These are phyloP conservation scores for Colletotrichum cuscutae DNA, from an alignment of 2,329 filamentous ascomycete genomes.

Conservation along the genomic window DNA sequence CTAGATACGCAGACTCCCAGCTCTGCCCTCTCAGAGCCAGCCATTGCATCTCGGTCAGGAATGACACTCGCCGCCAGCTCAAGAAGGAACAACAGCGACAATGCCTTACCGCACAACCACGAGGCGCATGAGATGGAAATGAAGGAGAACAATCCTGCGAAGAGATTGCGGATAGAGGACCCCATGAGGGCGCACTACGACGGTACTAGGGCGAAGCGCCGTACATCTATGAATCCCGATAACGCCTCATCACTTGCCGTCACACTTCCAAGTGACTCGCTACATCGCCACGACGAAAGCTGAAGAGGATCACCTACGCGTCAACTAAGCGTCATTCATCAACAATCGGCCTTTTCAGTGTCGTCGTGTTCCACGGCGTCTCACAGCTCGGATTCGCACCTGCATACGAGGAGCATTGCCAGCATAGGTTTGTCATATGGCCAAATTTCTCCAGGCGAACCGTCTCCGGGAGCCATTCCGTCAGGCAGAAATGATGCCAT, in stretches of 20 bases:
- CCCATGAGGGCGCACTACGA: conserved; percentile 48
- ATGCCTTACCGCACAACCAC: conserved; percentile 59
- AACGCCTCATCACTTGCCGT: conserved; percentile 46
- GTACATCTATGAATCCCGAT: conserved; percentile 64
- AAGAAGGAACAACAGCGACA: conserved; percentile 61
- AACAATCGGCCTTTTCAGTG: conserved; percentile 57
- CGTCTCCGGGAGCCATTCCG: conserved; percentile 62
- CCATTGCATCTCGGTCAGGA: conserved; percentile 49
- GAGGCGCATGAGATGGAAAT: conserved; percentile 59
- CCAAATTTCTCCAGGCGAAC: conserved; percentile 54
- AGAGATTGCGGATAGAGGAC: conserved; percentile 62
- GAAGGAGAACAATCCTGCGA: conserved; percentile 62
- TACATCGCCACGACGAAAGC: conserved; percentile 59
- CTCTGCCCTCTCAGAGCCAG: conserved; percentile 58
- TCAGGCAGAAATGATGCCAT: conserved; percentile 56
- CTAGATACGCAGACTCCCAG: conserved; percentile 60
- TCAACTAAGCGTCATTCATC: conserved; percentile 57
- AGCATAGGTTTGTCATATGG: conserved; percentile 53
- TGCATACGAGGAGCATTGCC: conserved; percentile 53
- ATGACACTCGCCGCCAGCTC: conserved; percentile 52
- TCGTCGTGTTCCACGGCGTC: conserved; percentile 57
- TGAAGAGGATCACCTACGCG: conserved; percentile 64
- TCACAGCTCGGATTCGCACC: conserved; percentile 57
- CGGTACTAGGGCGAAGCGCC: conserved; percentile 61
- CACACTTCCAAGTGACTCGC: conserved; percentile 51